Percentiles rank a stretch among this genome's conserved stretches.
Evolutionary conservation across 805 yeast genomes (phyloP).

Genomic region (Grigorovia yakushimaensis): DNA sequence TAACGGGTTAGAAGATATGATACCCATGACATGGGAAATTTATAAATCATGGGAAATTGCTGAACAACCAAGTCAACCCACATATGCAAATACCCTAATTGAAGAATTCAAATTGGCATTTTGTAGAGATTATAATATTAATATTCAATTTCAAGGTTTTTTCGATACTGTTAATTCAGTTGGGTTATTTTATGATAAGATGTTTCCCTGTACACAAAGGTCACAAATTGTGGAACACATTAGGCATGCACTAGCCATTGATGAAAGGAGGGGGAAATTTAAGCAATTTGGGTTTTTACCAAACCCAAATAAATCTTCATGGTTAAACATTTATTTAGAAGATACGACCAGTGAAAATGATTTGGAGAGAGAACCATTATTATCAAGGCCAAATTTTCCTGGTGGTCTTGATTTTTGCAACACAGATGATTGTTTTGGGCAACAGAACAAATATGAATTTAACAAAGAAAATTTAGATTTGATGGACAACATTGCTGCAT

Average conservation of each 20-base stretch:
- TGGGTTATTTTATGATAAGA: conserved; percentile 46
- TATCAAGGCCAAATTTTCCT: background rate
- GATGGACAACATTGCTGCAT: background rate
- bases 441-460: background rate
- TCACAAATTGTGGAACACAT: conserved; percentile 45
- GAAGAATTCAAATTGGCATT: conserved; percentile 48
- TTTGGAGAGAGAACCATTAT: background rate
- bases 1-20: conserved; percentile 46
- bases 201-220: conserved; percentile 49
- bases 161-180: conserved; percentile 65
- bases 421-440: background rate
- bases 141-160: conserved; percentile 51
- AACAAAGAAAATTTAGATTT: background rate
- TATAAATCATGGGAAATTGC: conserved; percentile 51
- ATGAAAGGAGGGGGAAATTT: conserved; percentile 56
- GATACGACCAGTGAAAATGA: background rate
- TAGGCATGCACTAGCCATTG: conserved; percentile 58
- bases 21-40: conserved; percentile 52
- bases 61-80: conserved; percentile 44
- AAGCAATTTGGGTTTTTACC: conserved; percentile 47
- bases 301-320: conserved; percentile 29
- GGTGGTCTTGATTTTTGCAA: background rate
- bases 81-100: conserved; percentile 36
- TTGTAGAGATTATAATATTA: conserved; percentile 34
- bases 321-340: conserved; percentile 11